These are phyloP conservation scores for Crepidotus variabilis DNA, from an alignment of 768 basidiomycete species.

Conservation along the genomic window DNA sequence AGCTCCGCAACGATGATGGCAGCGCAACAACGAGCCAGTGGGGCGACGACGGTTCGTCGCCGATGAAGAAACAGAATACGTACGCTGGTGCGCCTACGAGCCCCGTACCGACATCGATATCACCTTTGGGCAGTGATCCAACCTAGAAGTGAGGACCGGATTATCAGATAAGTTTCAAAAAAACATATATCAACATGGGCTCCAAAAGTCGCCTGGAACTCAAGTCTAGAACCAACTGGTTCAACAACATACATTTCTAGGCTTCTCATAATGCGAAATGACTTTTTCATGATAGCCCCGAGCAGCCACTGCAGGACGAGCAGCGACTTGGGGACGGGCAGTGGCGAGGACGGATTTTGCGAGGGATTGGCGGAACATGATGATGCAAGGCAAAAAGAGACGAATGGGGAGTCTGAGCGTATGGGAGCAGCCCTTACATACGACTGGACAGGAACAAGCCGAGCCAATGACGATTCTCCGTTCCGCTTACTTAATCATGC, in stretches of 20 bases:
- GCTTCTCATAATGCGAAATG: conserved; percentile 95
- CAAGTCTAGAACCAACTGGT: neutral
- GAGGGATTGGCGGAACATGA: conserved; percentile 70
- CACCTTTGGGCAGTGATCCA: conserved; percentile 90
- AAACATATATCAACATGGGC: conserved; percentile 16
- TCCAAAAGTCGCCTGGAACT: neutral
- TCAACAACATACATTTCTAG: conserved; percentile 80
- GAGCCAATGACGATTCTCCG: neutral
- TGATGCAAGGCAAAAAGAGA: conserved; percentile 22
- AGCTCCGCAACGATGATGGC: conserved; percentile 20
- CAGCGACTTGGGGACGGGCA: conserved; percentile 31
- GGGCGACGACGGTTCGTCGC: conserved; percentile 8
- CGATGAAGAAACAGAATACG: conserved; percentile 26
- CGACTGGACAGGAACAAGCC: neutral
- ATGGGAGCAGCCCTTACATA: neutral
- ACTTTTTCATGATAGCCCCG: conserved; percentile 95
- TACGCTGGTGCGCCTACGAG: conserved; percentile 97
- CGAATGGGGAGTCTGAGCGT: neutral
- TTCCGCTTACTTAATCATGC: neutral
- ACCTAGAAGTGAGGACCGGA: conserved; percentile 53
- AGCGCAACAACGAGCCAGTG: neutral
- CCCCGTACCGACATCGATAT: conserved; percentile 91
- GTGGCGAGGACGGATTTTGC: conserved; percentile 45
- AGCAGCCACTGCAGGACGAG: conserved; percentile 30
- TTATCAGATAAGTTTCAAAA: conserved; percentile 55